Base-by-base conservation (phyloP, 2,329 filamentous ascomycete species). In the Ophiostoma triangulosporum region DNA sequence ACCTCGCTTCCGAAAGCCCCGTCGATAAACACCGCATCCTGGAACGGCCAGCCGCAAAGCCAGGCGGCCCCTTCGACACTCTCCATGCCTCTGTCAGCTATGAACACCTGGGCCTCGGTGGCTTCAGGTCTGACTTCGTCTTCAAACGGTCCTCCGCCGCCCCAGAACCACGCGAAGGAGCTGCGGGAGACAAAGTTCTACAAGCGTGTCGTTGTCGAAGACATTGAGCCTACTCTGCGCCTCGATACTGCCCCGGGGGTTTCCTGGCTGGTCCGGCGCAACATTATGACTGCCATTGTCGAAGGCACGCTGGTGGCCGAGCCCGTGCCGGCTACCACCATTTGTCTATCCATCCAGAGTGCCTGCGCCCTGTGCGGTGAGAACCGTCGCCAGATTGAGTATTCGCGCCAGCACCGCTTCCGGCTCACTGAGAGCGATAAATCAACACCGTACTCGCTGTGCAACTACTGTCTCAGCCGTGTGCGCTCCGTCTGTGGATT, bases 181-280 rank as follows among this genome's bases (percentile, higher is more conserved):
- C 70, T 98, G 38, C 95, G 93, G 64, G 93, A 97, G 54, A 88
- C 86, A 27, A 88, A 86, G 59, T 98, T 97, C 64, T 98, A 91
- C 71, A 97, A 97, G 70, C 83, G 93, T 48, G 83, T 83, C 6
- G 69, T 97, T 26, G 76, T 80, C 20, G 93, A 98, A 66, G 93
- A 98, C 63, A 88, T 98, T 54, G 93, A 98, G 64, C 93, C 93
- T 0, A 95, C 93, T 0, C 72, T 98, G 9, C 83, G 93, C 40
- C 77, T 98, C 3, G 93, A 98, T 65, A 77, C 81, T 2, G 90
- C 93, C 0, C 93, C 93, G 0, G 88, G 90, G 0, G 78, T 98
- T 27, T 96, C 89, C 0, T 98, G 93, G 88, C 77, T 98, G 48
- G 89, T 88, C 49, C 84, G 91, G 46, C 83, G 93, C 54, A 86